Percentiles rank a stretch among this genome's conserved stretches.
Evolutionary conservation across 257 asterid genomes (phyloP).

Genomic region (Pogostemon cablin): DNA sequence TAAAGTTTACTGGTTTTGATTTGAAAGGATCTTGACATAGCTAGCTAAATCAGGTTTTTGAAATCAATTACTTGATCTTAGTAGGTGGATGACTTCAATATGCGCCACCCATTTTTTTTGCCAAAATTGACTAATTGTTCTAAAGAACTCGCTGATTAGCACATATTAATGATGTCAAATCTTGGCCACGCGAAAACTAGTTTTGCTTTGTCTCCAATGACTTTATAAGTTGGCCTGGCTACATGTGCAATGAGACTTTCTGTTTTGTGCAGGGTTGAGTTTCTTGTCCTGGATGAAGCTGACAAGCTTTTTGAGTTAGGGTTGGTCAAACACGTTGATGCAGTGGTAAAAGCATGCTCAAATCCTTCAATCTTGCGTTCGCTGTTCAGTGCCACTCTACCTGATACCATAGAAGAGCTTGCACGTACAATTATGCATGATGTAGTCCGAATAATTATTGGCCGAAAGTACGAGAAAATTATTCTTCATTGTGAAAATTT

Average conservation of each 20-base stretch:
- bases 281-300: conserved; percentile 91
- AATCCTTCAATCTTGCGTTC: conserved; percentile 86
- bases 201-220: conserved; percentile 12
- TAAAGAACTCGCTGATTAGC: conserved; percentile 16
- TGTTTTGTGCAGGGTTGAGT: conserved; percentile 69
- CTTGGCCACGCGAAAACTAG: conserved; percentile 3
- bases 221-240: conserved; percentile 11
- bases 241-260: conserved; percentile 20
- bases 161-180: not conserved
- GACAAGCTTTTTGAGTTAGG: conserved; percentile 93
- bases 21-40: conserved; percentile 3
- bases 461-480: conserved; percentile 69
- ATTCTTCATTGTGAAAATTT: conserved; percentile 1
- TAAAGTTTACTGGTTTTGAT: not conserved
- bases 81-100: conserved; percentile 17
- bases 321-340: conserved; percentile 85
- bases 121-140: conserved; percentile 14
- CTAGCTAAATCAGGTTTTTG: not conserved
- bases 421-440: conserved; percentile 97
- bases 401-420: conserved; percentile 86
- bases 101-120: not conserved
- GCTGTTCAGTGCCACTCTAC: conserved; percentile 90
- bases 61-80: conserved; percentile 8
- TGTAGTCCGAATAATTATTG: conserved; percentile 83
- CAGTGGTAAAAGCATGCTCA: conserved; percentile 94